These are phyloP conservation scores for Dothiorella sarmentorum DNA, from an alignment of 2,329 filamentous ascomycete species.

Conservation along the genomic window DNA sequence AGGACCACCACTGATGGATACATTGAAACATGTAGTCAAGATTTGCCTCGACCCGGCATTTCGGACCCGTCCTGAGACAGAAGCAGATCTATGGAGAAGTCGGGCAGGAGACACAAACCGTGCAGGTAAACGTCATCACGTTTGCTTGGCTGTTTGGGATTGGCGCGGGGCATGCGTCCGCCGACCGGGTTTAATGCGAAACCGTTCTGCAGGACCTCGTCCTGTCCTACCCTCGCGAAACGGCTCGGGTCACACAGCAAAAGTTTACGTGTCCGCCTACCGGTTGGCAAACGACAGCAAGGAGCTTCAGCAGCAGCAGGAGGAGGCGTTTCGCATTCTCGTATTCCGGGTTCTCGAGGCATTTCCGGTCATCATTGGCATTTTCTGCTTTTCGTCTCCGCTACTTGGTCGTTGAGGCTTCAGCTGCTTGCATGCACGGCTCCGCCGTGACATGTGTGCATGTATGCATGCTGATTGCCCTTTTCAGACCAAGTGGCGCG, in stretches of 20 bases:
- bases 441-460: background rate
- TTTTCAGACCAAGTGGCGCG: background rate
- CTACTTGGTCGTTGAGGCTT: background rate
- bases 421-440: background rate
- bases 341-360: background rate
- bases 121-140: slow-evolving; percentile 5
- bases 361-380: background rate
- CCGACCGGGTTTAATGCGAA: slow-evolving; percentile 6
- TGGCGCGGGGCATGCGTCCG: slow-evolving; percentile 3
- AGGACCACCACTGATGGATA: slow-evolving; percentile 23
- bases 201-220: slow-evolving; percentile 14
- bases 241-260: background rate
- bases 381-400: background rate
- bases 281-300: background rate
- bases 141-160: slow-evolving; percentile 2
- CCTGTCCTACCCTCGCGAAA: slow-evolving; percentile 2
- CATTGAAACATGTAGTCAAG: background rate
- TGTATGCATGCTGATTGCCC: background rate
- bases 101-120: slow-evolving; percentile 1
- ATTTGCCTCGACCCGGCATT: slow-evolving; percentile 6
- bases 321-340: background rate
- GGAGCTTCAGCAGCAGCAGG: background rate
- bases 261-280: background rate
- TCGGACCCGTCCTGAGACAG: background rate
- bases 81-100: background rate